Base-by-base conservation (phyloP, 148 eudicot species). In the Rhododendron vialii region DNA sequence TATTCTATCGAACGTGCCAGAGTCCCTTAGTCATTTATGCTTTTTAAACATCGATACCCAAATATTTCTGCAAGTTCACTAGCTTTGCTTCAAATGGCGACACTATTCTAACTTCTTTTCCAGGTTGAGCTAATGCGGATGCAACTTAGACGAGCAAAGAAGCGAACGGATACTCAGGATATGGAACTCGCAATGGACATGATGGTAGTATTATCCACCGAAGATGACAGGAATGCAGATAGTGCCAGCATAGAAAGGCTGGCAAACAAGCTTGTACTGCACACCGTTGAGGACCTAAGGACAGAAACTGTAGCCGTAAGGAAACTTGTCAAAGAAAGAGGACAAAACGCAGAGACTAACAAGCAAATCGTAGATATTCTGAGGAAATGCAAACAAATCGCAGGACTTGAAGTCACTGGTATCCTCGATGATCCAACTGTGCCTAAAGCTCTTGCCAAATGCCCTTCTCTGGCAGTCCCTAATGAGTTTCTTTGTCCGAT, bases 401-500 rank as follows among this genome's bases (percentile, higher is more conserved):
- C 92, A n/a, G 95, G 96, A 11, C 55, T 96, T 36, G 92, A 91
- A 51, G 91, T 93, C 55, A 83, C 82, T 7, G 85, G 74, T 59
- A 18, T 86, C 41, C 78, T 83, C 78, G 93, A 92, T 82, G 89
- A 88, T 48, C 86, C 93, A 18, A 65, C 86, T 20, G 28, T 74
- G 83, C 87, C 53, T 87, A 82, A 89, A 51, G 75, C 41, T 86
- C 36, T 65, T 24, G 28, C 48, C 45, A 91, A 92, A 79, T 87
- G 89, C 50, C 84, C 87, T 9, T 85, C 92, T 36, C 15, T 84
- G 2, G 92, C 90, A 4, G 89, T 93, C 69, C 98, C 98, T 33
- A 84, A 92, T 65, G 98, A 95, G n/a, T 96, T 96, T 45, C 90
- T 94, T 15, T 96, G 98, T 84, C 98, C 98, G 1, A 93, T 96